A percentile compares a stretch with the other conserved stretches of the same genome.
Conservation (phyloP, 2,329 filamentous ascomycete species). For the Verticillium dahliae region DNA sequence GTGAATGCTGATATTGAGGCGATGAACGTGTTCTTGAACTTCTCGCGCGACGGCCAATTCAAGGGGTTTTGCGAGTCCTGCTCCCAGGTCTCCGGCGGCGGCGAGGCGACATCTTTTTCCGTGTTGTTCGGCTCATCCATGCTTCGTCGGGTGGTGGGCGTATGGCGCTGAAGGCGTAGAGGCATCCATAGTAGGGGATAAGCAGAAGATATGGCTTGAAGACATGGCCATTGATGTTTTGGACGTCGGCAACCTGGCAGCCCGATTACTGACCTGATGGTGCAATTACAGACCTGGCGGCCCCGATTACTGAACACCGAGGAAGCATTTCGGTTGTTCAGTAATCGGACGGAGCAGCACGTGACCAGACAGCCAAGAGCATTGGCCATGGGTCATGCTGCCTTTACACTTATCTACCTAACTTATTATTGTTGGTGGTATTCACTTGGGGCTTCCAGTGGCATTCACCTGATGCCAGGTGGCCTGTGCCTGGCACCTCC, state of each 20-base stretch:
- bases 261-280: neutral
- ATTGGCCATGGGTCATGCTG: too few species aligned
- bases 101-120: neutral
- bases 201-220: neutral
- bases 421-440: too few species aligned
- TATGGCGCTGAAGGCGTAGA: too few species aligned
- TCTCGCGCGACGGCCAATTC: neutral
- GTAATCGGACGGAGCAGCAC: neutral
- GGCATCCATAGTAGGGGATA: neutral
- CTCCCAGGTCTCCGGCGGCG: neutral
- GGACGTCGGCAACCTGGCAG: neutral
- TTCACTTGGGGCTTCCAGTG: too few species aligned
- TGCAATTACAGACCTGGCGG: neutral
- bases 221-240: neutral
- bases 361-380: too few species aligned
- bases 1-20: constrained; percentile 31
- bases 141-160: too few species aligned
- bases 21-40: constrained; percentile 25
- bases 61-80: neutral
- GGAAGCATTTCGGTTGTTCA: neutral
- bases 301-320: neutral
- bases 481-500: too few species aligned
- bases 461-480: too few species aligned
- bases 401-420: too few species aligned
- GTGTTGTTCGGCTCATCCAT: neutral